Evolutionary conservation across 2,329 filamentous ascomycete species (phyloP).

Genomic region (Penicillium sp.): DNA sequence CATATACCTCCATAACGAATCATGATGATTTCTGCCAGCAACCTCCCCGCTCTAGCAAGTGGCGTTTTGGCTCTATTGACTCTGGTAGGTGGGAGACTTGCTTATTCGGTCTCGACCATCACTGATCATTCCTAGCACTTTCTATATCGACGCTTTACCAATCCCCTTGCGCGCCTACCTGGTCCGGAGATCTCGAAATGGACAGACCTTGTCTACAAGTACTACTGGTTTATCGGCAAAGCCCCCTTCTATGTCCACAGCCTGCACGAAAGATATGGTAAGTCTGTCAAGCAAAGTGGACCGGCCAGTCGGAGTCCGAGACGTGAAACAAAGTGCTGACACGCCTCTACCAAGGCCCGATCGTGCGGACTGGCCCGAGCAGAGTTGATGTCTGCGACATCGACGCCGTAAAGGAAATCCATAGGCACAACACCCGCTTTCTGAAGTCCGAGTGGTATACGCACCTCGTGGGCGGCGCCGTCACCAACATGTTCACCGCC

Average conservation of each 20-base stretch:
- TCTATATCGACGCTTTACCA: constrained; percentile 12
- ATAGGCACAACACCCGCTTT: constrained; percentile 34
- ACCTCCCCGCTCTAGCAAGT: no score
- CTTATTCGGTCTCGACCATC: no score
- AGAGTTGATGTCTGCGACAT: constrained; percentile 42
- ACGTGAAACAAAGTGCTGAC: not conserved
- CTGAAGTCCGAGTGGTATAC: constrained; percentile 37
- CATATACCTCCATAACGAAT: no score
- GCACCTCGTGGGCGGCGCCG: constrained; percentile 14
- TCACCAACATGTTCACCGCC: constrained; percentile 43
- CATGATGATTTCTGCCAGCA: no score
- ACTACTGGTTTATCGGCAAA: constrained; percentile 24
- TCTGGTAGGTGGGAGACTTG: no score
- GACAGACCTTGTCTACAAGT: constrained; percentile 22
- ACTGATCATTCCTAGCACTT: constrained; percentile 6
- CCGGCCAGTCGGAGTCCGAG: not conserved
- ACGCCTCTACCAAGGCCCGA: constrained; percentile 21
- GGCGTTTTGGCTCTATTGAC: no score
- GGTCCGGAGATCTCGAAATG: constrained; percentile 28
- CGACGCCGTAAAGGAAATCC: constrained; percentile 32
- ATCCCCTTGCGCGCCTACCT: constrained; percentile 19
- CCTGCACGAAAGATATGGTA: constrained; percentile 33
- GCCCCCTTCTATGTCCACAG: constrained; percentile 23
- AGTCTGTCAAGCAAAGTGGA: not conserved
- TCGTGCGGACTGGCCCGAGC: constrained; percentile 32